These are phyloP conservation scores for Sechiopsis laciniata DNA, from an alignment of 306 rosid genomes.

Conservation along the genomic window DNA sequence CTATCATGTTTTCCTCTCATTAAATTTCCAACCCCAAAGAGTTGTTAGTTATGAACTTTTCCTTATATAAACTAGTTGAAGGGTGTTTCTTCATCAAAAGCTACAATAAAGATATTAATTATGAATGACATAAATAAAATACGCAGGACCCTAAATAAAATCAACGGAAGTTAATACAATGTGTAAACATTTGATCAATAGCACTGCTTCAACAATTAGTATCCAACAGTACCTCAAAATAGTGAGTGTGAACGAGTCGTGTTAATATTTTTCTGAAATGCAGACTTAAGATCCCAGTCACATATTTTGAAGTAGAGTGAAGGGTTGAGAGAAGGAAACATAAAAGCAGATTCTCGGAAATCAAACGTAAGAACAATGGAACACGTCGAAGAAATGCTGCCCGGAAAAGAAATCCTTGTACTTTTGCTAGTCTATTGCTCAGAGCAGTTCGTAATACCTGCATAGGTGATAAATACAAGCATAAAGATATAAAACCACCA, in stretches of 20 bases:
- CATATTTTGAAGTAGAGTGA: conserved; percentile 79
- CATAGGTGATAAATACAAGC: conserved; percentile 26
- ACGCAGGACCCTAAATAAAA: neutral
- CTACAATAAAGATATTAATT: neutral
- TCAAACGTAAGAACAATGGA: conserved; percentile 75
- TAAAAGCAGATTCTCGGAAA: conserved; percentile 79
- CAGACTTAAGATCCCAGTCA: conserved; percentile 86
- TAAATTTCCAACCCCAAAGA: neutral
- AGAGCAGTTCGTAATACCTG: conserved; percentile 86
- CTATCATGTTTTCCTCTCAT: neutral
- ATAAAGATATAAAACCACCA: conserved; percentile 4
- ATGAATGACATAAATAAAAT: conserved; percentile 10
- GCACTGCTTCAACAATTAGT: neutral
- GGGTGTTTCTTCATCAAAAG: neutral
- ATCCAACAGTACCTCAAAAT: conserved; percentile 70
- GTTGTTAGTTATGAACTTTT: neutral
- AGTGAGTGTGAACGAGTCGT: conserved; percentile 77
- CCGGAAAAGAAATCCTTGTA: conserved; percentile 97
- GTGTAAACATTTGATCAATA: neutral
- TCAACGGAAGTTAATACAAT: conserved; percentile 3
- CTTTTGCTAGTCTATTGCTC: conserved; percentile 99
- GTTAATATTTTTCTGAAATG: conserved; percentile 93
- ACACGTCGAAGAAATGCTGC: conserved; percentile 98
- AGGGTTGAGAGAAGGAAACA: conserved; percentile 83
- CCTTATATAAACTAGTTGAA: neutral